Base-by-base conservation (phyloP, 176 grass and related monocot genomes). In the Triticum dicoccoides region DNA sequence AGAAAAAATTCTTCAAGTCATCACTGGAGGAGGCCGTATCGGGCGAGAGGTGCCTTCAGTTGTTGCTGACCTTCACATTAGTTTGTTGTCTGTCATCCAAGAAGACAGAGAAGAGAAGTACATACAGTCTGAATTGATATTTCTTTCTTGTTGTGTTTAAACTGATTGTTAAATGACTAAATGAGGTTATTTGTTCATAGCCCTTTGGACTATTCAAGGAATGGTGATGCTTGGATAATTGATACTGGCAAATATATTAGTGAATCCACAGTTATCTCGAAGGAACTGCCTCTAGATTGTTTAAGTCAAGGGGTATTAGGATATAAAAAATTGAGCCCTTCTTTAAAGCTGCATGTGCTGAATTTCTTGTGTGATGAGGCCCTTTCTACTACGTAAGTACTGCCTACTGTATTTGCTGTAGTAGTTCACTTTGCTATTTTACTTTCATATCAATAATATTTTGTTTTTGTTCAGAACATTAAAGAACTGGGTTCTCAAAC, bases 331-430 rank as follows among this genome's bases (percentile, higher is more conserved):
- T 79, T 96, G 82, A 88, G 85, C 79, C 54, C 81, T 35, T 92
- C 88, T 82, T 47, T 77, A 51, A 98, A 98, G 80, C 89, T 96
- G 39, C 49, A 42, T 76, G 59, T 98, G 59, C 77, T 98, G 63
- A 98, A 96, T 91, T 89, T 96, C 72, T 73, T 98, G 4, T 98
- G 94, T 80, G 92, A 98, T 69, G 90, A 89, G 85, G 62, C 84
- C 71, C 91, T 98, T 47, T 90, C 74, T 77, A 94, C 90, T 24
- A 89, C 73, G 97, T 96, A 86, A 90, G 90, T 94, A 84, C 4
- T 42, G 3, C 69, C 56, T 81, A 69, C 39, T 62, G 35, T 78
- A 49, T 83, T 79, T 86, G 24, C 23, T 78, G 34, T 12, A 79
- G 73, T 81, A 10, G 71, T 62, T 83, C 71, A 77, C 69, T 83